Conservation (phyloP, 495 filamentous ascomycete genomes). For the Podospora comata region DNA sequence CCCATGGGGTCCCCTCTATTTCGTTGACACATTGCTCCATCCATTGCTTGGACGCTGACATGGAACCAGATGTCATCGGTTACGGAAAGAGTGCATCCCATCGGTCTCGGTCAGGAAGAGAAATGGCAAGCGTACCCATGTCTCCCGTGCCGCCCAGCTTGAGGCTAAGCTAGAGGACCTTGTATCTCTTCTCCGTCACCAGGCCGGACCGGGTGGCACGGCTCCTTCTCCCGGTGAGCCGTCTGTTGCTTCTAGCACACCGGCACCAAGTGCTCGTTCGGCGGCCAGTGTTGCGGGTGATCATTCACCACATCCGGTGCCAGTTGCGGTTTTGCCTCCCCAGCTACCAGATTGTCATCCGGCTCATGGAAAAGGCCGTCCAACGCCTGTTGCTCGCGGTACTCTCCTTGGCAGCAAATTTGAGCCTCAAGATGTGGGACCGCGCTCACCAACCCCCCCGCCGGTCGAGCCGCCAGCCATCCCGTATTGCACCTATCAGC, state of each 20-base stretch:
- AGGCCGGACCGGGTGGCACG: conserved; percentile 23
- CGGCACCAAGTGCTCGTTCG: not conserved
- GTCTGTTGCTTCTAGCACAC: not conserved
- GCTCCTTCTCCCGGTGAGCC: not conserved
- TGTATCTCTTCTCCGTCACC: conserved; percentile 40
- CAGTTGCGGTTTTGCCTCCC: not conserved
- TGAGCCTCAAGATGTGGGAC: not conserved
- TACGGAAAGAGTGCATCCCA: conserved; percentile 41
- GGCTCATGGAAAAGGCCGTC: conserved; percentile 9
- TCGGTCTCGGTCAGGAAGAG: conserved; percentile 41
- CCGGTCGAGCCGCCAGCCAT: conserved; percentile 1
- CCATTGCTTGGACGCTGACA: conserved; percentile 8
- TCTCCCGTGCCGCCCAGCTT: conserved; percentile 41
- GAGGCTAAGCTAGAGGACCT: conserved; percentile 48
- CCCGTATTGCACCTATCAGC: conserved; percentile 21
- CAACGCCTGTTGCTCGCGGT: conserved; percentile 1
- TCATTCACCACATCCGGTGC: not conserved
- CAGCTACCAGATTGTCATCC: conserved; percentile 7
- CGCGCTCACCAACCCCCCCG: not conserved
- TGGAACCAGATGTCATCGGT: conserved; percentile 34
- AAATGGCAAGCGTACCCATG: conserved; percentile 26
- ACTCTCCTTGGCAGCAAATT: conserved; percentile 11
- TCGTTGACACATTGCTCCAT: not conserved
- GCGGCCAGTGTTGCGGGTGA: not conserved
- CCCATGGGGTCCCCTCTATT: not conserved